These are phyloP conservation scores for Xanthoparmelia taractica DNA, from an alignment of 495 filamentous ascomycete species.

Conservation along the genomic window DNA sequence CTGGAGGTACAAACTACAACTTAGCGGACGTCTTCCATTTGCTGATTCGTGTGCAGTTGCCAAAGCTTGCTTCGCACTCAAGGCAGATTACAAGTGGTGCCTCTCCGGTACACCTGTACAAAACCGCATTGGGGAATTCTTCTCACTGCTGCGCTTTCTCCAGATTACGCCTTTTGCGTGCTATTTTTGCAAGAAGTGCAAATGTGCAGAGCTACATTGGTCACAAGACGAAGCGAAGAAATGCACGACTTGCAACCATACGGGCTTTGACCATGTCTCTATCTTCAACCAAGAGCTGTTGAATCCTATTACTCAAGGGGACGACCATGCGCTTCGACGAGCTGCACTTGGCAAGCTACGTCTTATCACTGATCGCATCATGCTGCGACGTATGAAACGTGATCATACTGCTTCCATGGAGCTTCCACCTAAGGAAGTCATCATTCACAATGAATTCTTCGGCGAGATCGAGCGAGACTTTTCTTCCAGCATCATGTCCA, in stretches of 20 bases:
- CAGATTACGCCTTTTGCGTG: slow-evolving; percentile 79
- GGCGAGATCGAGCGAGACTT: slow-evolving; percentile 92
- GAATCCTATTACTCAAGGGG: slow-evolving; percentile 62
- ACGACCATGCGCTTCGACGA: slow-evolving; percentile 45
- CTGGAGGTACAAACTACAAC: slow-evolving; percentile 44
- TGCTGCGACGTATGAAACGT: slow-evolving; percentile 86
- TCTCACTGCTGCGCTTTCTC: slow-evolving; percentile 86
- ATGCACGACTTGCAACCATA: slow-evolving; percentile 59
- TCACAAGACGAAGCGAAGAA: slow-evolving; percentile 55
- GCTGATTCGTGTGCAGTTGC: slow-evolving; percentile 40
- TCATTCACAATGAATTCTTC: slow-evolving; percentile 88
- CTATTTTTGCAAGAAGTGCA: slow-evolving; percentile 83
- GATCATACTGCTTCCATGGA: slow-evolving; percentile 92
- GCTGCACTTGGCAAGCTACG: slow-evolving; percentile 73
- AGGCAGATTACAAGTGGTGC: slow-evolving; percentile 86
- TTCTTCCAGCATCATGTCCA: slow-evolving; percentile 90
- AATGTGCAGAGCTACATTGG: slow-evolving; percentile 80
- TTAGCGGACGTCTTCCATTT: neutral
- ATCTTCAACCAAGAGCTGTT: slow-evolving; percentile 94
- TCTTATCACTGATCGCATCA: slow-evolving; percentile 78
- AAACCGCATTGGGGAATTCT: slow-evolving; percentile 94
- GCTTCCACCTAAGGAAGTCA: slow-evolving; percentile 86
- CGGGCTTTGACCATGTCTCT: slow-evolving; percentile 78
- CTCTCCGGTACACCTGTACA: slow-evolving; percentile 90
- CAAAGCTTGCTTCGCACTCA: slow-evolving; percentile 86